Conservation (phyloP, 768 basidiomycete genomes). For the Coprinopsis cinerea region DNA sequence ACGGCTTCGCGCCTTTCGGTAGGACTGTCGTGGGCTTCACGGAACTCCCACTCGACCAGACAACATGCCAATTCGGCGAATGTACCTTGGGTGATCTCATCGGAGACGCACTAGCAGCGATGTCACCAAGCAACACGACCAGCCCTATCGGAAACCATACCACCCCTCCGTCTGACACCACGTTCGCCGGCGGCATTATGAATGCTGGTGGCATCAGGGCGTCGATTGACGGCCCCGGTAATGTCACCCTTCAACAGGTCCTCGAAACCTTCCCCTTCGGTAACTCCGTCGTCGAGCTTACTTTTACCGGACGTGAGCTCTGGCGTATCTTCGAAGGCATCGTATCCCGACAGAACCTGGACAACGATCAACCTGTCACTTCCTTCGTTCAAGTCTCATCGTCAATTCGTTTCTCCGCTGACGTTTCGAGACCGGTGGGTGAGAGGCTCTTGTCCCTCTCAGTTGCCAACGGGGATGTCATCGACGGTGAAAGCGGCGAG, state of each 20-base stretch:
- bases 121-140: conserved; percentile 16
- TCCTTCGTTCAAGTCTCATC: conserved; percentile 38
- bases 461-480: conserved; percentile 22
- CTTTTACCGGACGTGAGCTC: conserved; percentile 33
- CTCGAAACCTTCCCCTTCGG: conserved; percentile 40
- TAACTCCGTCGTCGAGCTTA: conserved; percentile 33
- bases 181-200: conserved; percentile 29
- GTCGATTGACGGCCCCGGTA: conserved; percentile 29
- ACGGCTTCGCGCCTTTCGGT: conserved; percentile 30
- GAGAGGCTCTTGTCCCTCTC: conserved; percentile 25
- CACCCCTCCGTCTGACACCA: neutral
- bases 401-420: conserved; percentile 28
- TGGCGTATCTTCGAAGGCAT: conserved; percentile 40
- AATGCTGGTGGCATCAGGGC: conserved; percentile 40
- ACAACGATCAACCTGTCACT: conserved; percentile 25
- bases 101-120: conserved; percentile 37
- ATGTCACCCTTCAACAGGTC: conserved; percentile 34
- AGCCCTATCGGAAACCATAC: conserved; percentile 9
- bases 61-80: conserved; percentile 35
- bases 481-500: conserved; percentile 15
- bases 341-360: conserved; percentile 23
- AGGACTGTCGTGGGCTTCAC: conserved; percentile 33
- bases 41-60: conserved; percentile 28
- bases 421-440: conserved; percentile 22
- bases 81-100: conserved; percentile 39